These are phyloP conservation scores for Corinectria fuckeliana DNA, from an alignment of 2,329 filamentous ascomycete species.

Conservation along the genomic window DNA sequence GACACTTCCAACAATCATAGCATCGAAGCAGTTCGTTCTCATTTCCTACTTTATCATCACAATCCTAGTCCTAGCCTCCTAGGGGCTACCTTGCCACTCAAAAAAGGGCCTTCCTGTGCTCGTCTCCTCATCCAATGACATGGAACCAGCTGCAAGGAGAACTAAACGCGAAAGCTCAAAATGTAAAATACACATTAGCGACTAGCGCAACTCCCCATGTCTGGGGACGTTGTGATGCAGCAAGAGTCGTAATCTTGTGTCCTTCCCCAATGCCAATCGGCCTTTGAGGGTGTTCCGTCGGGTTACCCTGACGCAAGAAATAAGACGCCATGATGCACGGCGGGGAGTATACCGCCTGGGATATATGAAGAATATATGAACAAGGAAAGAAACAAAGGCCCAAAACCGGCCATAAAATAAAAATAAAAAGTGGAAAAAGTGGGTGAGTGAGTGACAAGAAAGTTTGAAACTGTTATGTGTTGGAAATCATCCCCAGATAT, in stretches of 20 bases:
- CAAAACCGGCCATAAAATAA: constrained; percentile 20
- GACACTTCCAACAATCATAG: not conserved
- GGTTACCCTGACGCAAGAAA: constrained; percentile 24
- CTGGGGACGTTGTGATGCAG: constrained; percentile 16
- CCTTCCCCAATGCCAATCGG: constrained; percentile 12
- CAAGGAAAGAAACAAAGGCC: constrained; percentile 28
- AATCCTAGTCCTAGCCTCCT: constrained; percentile 30
- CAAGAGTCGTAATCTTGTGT: constrained; percentile 27
- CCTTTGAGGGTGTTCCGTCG: constrained; percentile 13
- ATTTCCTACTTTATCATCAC: constrained; percentile 36
- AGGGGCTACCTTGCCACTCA: constrained; percentile 9
- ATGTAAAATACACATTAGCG: constrained; percentile 40
- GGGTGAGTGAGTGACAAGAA: constrained; percentile 36
- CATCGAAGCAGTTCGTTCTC: constrained; percentile 25
- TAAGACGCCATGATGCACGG: constrained; percentile 25
- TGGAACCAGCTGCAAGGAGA: constrained; percentile 29
- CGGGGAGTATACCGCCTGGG: constrained; percentile 25
- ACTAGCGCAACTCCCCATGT: constrained; percentile 31
- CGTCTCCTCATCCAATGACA: constrained; percentile 33
- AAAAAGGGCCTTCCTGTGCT: constrained; percentile 18
- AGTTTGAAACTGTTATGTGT: constrained; percentile 23
- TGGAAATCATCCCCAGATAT: constrained; percentile 33
- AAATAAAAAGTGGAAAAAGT: constrained; percentile 11
- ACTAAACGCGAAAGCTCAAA: constrained; percentile 33
- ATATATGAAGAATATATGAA: constrained; percentile 37